Conservation (phyloP, 331 rosid genomes). For the Acacia pycnantha region DNA sequence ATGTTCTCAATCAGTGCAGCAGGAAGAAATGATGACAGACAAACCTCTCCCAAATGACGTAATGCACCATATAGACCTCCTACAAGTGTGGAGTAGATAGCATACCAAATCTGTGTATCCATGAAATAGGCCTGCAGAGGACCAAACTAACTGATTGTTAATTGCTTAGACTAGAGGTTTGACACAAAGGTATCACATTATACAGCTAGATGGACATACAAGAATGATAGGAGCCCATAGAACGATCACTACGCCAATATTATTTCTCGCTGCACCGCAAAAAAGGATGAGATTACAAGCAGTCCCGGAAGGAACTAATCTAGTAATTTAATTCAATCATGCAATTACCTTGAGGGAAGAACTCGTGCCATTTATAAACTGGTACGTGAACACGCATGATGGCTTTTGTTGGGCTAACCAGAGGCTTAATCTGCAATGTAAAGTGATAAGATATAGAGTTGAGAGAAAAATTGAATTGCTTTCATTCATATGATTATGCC, state of each 20-base stretch:
- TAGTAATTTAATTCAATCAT: slow-evolving; percentile 21
- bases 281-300: slow-evolving; percentile 33
- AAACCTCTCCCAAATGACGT: slow-evolving; percentile 95
- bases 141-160: slow-evolving; percentile 3
- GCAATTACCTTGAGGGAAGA: slow-evolving; percentile 85
- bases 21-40: slow-evolving; percentile 23
- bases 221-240: slow-evolving; percentile 92
- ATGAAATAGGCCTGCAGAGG: slow-evolving; percentile 85
- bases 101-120: slow-evolving; percentile 99
- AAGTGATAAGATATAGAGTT: not conserved
- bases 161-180: slow-evolving; percentile 16
- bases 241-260: slow-evolving; percentile 87
- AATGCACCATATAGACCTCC: slow-evolving; percentile 97
- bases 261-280: slow-evolving; percentile 68
- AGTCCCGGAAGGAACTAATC: slow-evolving; percentile 9
- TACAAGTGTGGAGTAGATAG: slow-evolving; percentile 82
- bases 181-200: slow-evolving; percentile 17
- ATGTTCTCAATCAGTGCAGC: slow-evolving; percentile 11
- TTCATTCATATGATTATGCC: not conserved
- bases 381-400: slow-evolving; percentile 57
- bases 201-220: slow-evolving; percentile 51
- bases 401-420: slow-evolving; percentile 78
- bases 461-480: not conserved
- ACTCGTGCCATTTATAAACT: slow-evolving; percentile 79
- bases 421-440: slow-evolving; percentile 82